These are phyloP conservation scores for Sporisorium exsertum DNA, from an alignment of 1,284 basidiomycete species.

Conservation along the genomic window DNA sequence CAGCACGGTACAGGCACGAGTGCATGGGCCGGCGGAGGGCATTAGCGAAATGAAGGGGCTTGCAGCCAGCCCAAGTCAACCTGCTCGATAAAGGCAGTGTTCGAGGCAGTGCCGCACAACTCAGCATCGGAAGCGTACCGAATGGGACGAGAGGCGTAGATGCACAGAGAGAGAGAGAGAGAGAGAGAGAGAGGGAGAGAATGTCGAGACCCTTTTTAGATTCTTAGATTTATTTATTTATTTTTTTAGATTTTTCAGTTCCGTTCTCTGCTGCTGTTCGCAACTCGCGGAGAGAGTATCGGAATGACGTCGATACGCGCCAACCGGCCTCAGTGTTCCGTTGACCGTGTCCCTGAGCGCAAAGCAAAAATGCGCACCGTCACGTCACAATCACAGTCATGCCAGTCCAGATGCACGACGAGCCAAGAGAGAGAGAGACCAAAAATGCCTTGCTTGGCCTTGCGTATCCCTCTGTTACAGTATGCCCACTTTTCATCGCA, in stretches of 20 bases:
- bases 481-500: not conserved
- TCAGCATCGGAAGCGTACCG: slow-evolving; percentile 6
- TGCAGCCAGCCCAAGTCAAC: too few species aligned
- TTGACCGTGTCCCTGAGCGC: not conserved
- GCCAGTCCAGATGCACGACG: not conserved
- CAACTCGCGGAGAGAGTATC: not conserved
- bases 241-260: too few species aligned
- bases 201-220: not conserved
- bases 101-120: not conserved
- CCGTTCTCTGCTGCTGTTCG: not conserved
- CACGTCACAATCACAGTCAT: slow-evolving; percentile 2
- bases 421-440: not conserved
- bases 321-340: slow-evolving; percentile 8
- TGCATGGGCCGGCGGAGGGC: not conserved
- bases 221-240: too few species aligned
- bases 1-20: not conserved
- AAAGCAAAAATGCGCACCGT: not conserved
- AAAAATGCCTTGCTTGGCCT: too few species aligned
- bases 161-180: not conserved
- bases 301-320: slow-evolving; percentile 14
- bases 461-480: not conserved
- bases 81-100: not conserved
- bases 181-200: not conserved
- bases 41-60: not conserved
- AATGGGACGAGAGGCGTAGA: not conserved